Evolutionary conservation across 352 stramenopile species (phyloP).

Genomic region (Phytophthora foliorum): DNA sequence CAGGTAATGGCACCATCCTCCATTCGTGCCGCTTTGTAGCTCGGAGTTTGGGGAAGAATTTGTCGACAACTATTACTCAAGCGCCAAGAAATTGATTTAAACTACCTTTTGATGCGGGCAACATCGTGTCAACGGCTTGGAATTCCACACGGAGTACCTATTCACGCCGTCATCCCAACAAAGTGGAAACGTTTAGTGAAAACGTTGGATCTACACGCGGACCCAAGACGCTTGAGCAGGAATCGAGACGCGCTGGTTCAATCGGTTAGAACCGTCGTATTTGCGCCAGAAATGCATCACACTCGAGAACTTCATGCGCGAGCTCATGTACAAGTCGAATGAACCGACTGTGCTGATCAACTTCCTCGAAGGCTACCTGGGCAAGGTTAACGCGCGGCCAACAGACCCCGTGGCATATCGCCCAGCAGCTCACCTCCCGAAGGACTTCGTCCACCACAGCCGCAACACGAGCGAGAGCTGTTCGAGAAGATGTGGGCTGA

Average conservation of each 20-base stretch:
- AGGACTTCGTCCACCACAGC: slow-evolving; percentile 94
- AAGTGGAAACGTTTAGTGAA: slow-evolving; percentile 87
- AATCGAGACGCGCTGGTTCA: slow-evolving; percentile 91
- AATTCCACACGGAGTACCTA: slow-evolving; percentile 59
- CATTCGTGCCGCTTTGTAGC: too few species aligned
- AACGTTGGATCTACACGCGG: slow-evolving; percentile 73
- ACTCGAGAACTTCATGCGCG: slow-evolving; percentile 89
- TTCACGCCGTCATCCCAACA: slow-evolving; percentile 47
- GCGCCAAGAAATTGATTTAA: slow-evolving; percentile 81
- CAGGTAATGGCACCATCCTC: too few species aligned
- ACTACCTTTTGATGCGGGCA: slow-evolving; percentile 70
- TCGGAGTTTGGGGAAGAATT: too few species aligned
- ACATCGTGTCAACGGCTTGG: slow-evolving; percentile 53
- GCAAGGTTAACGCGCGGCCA: slow-evolving; percentile 83
- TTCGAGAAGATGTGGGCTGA: slow-evolving; percentile 98
- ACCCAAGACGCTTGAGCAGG: slow-evolving; percentile 74
- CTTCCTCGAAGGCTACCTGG: slow-evolving; percentile 82
- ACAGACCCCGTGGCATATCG: slow-evolving; percentile 69
- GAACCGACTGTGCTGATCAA: slow-evolving; percentile 78
- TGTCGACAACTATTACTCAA: slow-evolving; percentile 66
- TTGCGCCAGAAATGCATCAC: slow-evolving; percentile 91
- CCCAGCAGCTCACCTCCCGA: slow-evolving; percentile 80
- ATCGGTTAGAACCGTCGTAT: slow-evolving; percentile 89
- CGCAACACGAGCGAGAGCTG: slow-evolving; percentile 93
- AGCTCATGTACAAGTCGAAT: slow-evolving; percentile 91